Conservation (phyloP, 106 monocot genomes). For the Phalaenopsis aphrodite region DNA sequence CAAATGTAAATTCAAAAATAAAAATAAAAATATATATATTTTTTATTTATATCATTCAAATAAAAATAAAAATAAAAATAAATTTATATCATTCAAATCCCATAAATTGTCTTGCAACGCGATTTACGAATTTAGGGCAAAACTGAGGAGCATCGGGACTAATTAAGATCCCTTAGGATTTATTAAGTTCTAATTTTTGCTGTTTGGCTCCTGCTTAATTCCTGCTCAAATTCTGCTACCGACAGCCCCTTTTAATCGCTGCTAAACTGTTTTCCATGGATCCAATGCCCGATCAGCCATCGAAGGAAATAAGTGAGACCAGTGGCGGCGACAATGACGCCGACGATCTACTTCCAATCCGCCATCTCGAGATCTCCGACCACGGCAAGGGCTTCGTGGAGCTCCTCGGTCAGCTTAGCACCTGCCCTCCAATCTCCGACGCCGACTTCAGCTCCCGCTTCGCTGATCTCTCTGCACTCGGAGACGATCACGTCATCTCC, state of each 20-base stretch:
- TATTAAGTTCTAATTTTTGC: no score
- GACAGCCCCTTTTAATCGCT: no score
- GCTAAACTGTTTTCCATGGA: not conserved
- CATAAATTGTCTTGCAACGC: no score
- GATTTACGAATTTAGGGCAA: no score
- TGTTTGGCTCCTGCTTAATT: no score
- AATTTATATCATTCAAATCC: no score
- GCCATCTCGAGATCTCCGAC: constrained; percentile 48
- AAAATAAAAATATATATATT: not conserved
- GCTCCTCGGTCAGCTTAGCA: constrained; percentile 62
- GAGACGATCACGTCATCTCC: constrained; percentile 58
- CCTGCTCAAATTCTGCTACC: no score
- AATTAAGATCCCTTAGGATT: no score
- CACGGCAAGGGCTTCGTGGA: constrained; percentile 55
- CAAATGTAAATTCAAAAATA: not conserved
- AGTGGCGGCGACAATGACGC: not conserved
- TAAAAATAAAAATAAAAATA: no score
- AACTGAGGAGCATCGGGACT: no score
- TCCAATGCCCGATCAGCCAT: not conserved
- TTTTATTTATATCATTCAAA: no score
- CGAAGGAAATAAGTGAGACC: not conserved
- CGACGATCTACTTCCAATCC: constrained; percentile 30
- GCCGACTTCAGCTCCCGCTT: constrained; percentile 51
- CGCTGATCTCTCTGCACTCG: constrained; percentile 41
- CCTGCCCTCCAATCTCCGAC: constrained; percentile 30